Evolutionary conservation across 345 rosid genomes (phyloP).

Genomic region (Citrus sp.): DNA sequence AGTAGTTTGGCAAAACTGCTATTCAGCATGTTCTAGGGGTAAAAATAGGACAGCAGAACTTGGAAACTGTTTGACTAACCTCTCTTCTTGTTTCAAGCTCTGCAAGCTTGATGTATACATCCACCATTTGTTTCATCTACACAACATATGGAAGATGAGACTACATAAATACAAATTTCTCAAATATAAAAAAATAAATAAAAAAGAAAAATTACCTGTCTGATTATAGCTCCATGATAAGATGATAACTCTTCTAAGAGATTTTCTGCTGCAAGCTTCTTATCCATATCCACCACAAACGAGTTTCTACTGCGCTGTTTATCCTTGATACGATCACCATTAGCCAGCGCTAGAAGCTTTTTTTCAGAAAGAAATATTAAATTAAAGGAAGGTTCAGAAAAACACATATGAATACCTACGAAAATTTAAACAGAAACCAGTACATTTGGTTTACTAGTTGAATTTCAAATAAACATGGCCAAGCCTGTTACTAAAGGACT

Average conservation of each 20-base stretch:
- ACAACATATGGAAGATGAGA: constrained; percentile 10
- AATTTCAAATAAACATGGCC: too few relatives aligned
- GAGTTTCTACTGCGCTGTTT: constrained; percentile 90
- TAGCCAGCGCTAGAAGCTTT: constrained; percentile 91
- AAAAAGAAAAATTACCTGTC: constrained; percentile 45
- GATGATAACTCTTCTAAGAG: constrained; percentile 67
- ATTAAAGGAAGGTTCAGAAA: constrained; percentile 11
- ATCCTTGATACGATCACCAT: constrained; percentile 96
- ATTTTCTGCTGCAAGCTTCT: constrained; percentile 82
- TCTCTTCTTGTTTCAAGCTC: constrained; percentile 95
- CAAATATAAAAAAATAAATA: neutral
- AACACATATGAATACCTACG: neutral
- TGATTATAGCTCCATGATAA: constrained; percentile 71
- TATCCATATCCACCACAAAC: constrained; percentile 86
- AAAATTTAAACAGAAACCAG: neutral
- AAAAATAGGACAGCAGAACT: neutral
- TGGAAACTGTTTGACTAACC: constrained; percentile 40
- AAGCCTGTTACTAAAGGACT: too few relatives aligned
- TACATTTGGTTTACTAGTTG: too few relatives aligned
- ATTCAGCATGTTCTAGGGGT: neutral
- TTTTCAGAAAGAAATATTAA: constrained; percentile 20
- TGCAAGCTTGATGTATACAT: constrained; percentile 91
- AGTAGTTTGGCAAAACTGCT: constrained; percentile 6
- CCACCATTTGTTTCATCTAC: constrained; percentile 96
- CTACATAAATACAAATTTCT: neutral